Conservation (phyloP, 805 yeast genomes). For the Millerozyma acaciae region DNA sequence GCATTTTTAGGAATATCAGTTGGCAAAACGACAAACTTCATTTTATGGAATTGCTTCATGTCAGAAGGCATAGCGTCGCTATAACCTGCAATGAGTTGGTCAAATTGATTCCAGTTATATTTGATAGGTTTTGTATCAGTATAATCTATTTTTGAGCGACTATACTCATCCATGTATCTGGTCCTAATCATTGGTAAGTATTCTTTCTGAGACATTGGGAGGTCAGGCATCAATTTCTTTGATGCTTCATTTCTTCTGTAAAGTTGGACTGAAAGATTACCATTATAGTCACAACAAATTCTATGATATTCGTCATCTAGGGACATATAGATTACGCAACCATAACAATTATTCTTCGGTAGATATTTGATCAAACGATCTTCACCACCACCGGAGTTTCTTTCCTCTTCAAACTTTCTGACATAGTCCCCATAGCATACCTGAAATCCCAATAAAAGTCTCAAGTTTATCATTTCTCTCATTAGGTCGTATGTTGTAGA, state of each 20-base stretch:
- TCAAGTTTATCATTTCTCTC: constrained; percentile 80
- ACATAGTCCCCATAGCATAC: constrained; percentile 74
- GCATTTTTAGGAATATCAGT: constrained; percentile 61
- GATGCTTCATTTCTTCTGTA: constrained; percentile 33
- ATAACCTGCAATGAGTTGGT: constrained; percentile 88
- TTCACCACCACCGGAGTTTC: constrained; percentile 53
- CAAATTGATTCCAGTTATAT: constrained; percentile 88
- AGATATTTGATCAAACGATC: constrained; percentile 55
- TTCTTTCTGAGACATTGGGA: constrained; percentile 8
- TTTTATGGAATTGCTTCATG: constrained; percentile 52
- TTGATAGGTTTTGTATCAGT: constrained; percentile 48
- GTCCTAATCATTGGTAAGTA: constrained; percentile 59
- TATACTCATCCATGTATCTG: constrained; percentile 66
- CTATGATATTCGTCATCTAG: constrained; percentile 84
- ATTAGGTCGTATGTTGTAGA: constrained; percentile 56
- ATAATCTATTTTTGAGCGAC: constrained; percentile 54
- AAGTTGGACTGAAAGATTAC: constrained; percentile 74
- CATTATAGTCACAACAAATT: constrained; percentile 66
- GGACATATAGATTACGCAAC: constrained; percentile 68
- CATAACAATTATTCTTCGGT: constrained; percentile 41
- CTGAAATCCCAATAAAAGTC: constrained; percentile 87
- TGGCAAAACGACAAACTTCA: constrained; percentile 85
- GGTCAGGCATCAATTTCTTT: constrained; percentile 7
- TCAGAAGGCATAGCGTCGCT: constrained; percentile 64
- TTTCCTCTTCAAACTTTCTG: constrained; percentile 57